Conservation (phyloP, 1,139 yeast genomes). For the Debaryomyces psychrophilus region DNA sequence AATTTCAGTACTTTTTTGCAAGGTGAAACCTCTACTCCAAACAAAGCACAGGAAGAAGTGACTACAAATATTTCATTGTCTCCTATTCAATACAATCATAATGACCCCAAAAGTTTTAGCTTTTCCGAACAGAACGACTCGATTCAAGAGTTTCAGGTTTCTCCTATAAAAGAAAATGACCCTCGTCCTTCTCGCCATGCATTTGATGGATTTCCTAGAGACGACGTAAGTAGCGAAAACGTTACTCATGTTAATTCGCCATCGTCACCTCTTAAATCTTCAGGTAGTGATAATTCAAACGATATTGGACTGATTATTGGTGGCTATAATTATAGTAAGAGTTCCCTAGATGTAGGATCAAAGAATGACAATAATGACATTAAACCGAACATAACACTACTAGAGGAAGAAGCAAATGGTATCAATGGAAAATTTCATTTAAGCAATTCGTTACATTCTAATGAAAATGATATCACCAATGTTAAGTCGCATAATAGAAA, state of each 20-base stretch:
- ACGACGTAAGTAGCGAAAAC: constrained; percentile 1
- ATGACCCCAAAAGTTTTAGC: constrained; percentile 19
- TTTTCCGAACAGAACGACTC: constrained; percentile 33
- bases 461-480: neutral
- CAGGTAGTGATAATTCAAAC: constrained; percentile 16
- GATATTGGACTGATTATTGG: constrained; percentile 35
- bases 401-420: neutral
- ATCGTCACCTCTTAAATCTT: constrained; percentile 8
- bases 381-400: neutral
- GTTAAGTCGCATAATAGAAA: constrained; percentile 34
- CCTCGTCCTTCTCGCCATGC: neutral
- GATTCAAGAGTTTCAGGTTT: constrained; percentile 26
- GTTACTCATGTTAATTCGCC: neutral
- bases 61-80: neutral
- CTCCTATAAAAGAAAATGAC: constrained; percentile 18
- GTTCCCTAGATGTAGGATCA: constrained; percentile 21
- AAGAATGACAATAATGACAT: neutral
- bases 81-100: neutral
- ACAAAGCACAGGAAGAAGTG: neutral
- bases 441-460: neutral
- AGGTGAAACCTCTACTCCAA: constrained; percentile 1
- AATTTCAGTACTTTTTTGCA: neutral
- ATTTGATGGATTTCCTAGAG: constrained; percentile 1
- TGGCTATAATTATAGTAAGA: constrained; percentile 32
- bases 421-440: neutral